Evolutionary conservation across 139 green algal genomes (phyloP).

Genomic region (Micractinium sp.): DNA sequence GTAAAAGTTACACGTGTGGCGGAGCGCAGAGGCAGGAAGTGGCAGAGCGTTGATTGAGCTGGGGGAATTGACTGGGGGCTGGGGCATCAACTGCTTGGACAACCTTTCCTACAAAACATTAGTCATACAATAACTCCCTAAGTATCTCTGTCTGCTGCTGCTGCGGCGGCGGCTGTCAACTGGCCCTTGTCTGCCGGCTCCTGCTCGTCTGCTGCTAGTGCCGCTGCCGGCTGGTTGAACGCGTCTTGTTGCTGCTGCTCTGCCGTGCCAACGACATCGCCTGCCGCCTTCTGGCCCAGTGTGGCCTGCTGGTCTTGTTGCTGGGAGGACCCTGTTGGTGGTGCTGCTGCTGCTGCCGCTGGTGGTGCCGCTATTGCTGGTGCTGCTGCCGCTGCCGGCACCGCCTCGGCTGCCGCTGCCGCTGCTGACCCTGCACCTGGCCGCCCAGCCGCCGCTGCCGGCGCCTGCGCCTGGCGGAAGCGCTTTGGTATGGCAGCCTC

Average conservation of each 20-base stretch:
- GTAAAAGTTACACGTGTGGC: too few species aligned
- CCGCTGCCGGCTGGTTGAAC: not conserved
- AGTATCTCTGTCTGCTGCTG: too few species aligned
- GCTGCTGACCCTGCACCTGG: not conserved
- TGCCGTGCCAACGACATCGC: too few species aligned
- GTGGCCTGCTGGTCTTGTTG: not conserved
- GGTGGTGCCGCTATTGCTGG: not conserved
- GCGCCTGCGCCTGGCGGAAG: not conserved
- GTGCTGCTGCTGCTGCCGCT: not conserved
- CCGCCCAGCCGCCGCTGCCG: not conserved
- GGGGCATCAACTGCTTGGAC: too few species aligned
- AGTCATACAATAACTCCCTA: too few species aligned
- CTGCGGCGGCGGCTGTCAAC: too few species aligned
- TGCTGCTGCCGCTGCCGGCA: not conserved
- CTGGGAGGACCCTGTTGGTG: not conserved
- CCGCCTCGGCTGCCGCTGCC: not conserved
- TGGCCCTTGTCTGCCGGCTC: too few species aligned
- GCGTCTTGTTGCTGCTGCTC: not conserved
- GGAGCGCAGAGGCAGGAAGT: too few species aligned
- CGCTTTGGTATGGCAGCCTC: conserved; percentile 2
- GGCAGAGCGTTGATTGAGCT: too few species aligned
- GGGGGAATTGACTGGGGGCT: too few species aligned
- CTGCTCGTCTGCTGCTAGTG: too few species aligned
- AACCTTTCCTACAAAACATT: too few species aligned
- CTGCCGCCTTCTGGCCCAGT: not conserved